Conservation (phyloP, 148 eudicot genomes). For the Rhododendron henanense region DNA sequence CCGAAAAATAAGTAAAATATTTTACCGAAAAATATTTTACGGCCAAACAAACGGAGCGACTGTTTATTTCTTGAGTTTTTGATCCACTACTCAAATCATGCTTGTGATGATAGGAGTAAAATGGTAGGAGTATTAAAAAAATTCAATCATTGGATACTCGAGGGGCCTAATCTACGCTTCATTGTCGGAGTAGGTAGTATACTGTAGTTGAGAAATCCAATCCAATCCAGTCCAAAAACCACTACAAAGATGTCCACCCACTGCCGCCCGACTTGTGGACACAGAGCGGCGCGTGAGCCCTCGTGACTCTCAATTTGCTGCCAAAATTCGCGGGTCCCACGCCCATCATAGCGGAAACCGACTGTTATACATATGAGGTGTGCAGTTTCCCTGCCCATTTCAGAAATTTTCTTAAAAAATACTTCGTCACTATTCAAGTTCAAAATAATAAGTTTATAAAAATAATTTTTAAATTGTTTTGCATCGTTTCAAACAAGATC, state of each 20-base stretch:
- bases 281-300: slow-evolving; percentile 11
- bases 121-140: background rate
- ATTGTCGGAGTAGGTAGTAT: background rate
- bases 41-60: too few relatives aligned
- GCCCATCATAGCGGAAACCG: background rate
- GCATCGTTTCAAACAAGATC: too few relatives aligned
- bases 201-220: background rate
- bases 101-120: background rate
- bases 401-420: too few relatives aligned
- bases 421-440: too few relatives aligned
- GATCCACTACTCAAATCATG: background rate
- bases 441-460: too few relatives aligned
- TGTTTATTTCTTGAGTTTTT: background rate
- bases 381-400: too few relatives aligned
- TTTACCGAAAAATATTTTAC: too few relatives aligned
- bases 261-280: background rate
- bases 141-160: slow-evolving; percentile 9
- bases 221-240: background rate
- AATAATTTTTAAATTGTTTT: too few relatives aligned
- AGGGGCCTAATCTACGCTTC: background rate
- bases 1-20: too few relatives aligned
- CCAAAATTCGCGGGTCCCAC: background rate
- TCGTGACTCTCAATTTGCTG: background rate
- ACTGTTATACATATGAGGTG: background rate
- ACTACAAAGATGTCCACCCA: background rate